Evolutionary conservation across 345 rosid species (phyloP), one percentile per base, ranked within the genome.

Genomic region (Limnanthes douglasii): DNA sequence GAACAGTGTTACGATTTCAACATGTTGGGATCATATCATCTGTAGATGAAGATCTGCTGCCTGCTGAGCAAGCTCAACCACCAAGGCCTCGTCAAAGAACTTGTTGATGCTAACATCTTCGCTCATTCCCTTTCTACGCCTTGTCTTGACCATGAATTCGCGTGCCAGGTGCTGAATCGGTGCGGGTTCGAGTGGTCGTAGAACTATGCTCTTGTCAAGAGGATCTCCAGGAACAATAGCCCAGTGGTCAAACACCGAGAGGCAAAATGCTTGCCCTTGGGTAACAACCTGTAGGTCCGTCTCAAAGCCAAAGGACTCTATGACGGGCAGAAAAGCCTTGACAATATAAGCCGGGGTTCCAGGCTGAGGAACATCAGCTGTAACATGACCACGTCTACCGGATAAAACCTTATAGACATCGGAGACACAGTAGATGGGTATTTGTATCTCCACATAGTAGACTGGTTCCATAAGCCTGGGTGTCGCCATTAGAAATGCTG

Each of bases 401-500:
- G 96, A 90, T 38, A 84, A 45, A 40, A 90, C 96, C 0, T 94
- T 90, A 56, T 90, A 90, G 53, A 90, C 80, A 16, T 93, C 96
- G 45, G 94, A 70, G 12, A 84, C 94, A 66, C 98, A 78, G 41
- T 90, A 96, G 12, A 84, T 78, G 18, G 98, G 98, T 21, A 96
- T 84, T 77, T 84, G 94, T 53, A 90, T 93, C 96, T 90, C 98
- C 28, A 84, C 94, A 60, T 84, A 84, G 49, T 90, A 84, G n/a
- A 84, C 96, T 25, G 98, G 98, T 59, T 90, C 98, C 96, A 90
- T 84, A 21, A 90, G 85, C 39, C 96, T 71, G 19, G 96, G 98
- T 25, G 94, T 75, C 17, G 96, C 98, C 96, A 90, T 70, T 33
- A 84, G 93, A 50, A 90, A 90, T 21, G 94, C 68, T 15, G 98